A percentile compares a stretch with the other conserved stretches of the same genome.
Evolutionary conservation across 768 basidiomycete genomes (phyloP).

Genomic region (Lenzites betulinus): DNA sequence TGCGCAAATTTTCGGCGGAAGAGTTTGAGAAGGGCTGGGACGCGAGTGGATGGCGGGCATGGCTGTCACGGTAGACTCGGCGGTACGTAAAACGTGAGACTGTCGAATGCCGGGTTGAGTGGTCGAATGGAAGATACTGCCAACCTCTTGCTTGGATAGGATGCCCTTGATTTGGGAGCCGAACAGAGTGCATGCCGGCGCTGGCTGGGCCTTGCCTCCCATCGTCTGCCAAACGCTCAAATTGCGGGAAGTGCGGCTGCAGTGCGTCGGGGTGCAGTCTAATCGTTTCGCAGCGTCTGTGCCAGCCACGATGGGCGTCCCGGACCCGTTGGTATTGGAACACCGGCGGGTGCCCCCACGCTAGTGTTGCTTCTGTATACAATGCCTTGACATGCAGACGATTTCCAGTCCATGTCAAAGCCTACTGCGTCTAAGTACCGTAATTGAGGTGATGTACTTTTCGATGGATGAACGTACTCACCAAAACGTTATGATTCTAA

Average conservation of each 20-base stretch:
- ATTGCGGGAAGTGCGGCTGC: background rate
- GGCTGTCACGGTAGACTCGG: slow-evolving; percentile 21
- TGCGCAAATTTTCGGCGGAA: slow-evolving; percentile 71
- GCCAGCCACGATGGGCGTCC: background rate
- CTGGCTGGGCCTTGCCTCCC: too few species aligned
- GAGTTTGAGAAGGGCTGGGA: slow-evolving; percentile 82
- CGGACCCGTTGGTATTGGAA: background rate
- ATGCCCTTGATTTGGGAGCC: background rate
- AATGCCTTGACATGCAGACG: too few species aligned
- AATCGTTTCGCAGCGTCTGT: background rate
- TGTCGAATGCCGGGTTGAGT: background rate
- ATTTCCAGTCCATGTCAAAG: too few species aligned
- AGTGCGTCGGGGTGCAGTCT: background rate
- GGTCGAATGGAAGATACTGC: background rate
- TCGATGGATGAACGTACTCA: too few species aligned
- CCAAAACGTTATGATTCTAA: too few species aligned
- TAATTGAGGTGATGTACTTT: too few species aligned
- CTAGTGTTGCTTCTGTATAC: too few species aligned
- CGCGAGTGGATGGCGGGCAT: slow-evolving; percentile 55
- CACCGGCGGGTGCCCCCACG: background rate
- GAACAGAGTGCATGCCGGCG: too few species aligned
- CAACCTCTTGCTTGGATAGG: background rate
- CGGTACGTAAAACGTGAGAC: slow-evolving; percentile 1
- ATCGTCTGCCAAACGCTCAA: too few species aligned
- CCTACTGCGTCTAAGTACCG: too few species aligned